Percentiles rank a stretch among this genome's conserved stretches.
Evolutionary conservation across 2,329 filamentous ascomycete genomes (phyloP).

Genomic region (Metarhizium brunneum): DNA sequence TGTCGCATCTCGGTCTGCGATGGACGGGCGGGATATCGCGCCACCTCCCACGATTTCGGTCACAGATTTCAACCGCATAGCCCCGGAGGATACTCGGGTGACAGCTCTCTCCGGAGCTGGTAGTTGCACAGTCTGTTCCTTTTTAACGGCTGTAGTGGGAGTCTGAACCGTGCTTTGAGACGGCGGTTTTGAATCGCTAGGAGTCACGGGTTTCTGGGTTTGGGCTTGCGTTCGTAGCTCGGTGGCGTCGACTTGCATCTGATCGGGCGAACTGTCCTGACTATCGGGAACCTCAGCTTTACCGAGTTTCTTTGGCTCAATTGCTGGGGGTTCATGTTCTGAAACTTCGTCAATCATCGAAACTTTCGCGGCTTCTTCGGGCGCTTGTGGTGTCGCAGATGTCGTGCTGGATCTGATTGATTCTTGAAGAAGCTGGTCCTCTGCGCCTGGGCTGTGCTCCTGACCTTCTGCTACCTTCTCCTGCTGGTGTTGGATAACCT

Average conservation of each 20-base stretch:
- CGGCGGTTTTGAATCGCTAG: constrained; percentile 1
- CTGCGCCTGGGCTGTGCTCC: constrained; percentile 18
- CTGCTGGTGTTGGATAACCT: neutral
- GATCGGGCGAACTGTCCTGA: constrained; percentile 21
- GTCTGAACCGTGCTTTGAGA: constrained; percentile 7
- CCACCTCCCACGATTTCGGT: constrained; percentile 58
- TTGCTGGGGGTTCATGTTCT: neutral
- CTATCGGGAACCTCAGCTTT: constrained; percentile 24
- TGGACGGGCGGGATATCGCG: constrained; percentile 29
- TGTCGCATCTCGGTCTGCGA: constrained; percentile 23
- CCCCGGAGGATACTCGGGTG: constrained; percentile 60
- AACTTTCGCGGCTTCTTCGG: constrained; percentile 2
- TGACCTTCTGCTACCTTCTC: neutral
- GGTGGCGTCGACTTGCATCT: constrained; percentile 26
- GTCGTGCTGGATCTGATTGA: constrained; percentile 23
- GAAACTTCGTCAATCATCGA: neutral
- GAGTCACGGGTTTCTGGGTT: constrained; percentile 5
- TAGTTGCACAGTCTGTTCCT: constrained; percentile 10
- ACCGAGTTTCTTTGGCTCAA: neutral
- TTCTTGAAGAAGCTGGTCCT: constrained; percentile 37
- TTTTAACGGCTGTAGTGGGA: constrained; percentile 2
- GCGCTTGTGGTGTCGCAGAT: constrained; percentile 7
- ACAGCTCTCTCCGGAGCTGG: constrained; percentile 44
- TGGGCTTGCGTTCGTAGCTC: constrained; percentile 11
- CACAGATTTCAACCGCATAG: constrained; percentile 62